phyloP scores from a whole-genome alignment of 345 rosid species.

The Salix purpurea region DNA sequence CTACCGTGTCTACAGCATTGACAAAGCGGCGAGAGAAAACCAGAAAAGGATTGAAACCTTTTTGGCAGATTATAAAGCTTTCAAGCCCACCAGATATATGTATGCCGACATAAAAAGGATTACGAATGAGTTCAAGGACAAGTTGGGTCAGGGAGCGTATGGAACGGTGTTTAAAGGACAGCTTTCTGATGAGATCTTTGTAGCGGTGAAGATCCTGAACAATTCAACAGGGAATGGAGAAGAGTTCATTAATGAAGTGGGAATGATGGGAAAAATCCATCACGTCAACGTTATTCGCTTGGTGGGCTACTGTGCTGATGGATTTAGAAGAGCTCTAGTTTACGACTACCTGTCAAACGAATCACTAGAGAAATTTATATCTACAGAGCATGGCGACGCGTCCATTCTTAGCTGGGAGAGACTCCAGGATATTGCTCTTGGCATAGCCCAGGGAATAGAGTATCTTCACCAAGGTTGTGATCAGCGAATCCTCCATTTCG shows the following conservation, averaged over 20 bases:
- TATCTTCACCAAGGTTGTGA: constrained; percentile 27
- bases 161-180: constrained; percentile 25
- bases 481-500: constrained; percentile 24
- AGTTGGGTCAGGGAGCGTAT: constrained; percentile 25
- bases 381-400: not conserved
- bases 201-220: constrained; percentile 23
- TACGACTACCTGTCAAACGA: constrained; percentile 17
- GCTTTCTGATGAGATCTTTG: constrained; percentile 19
- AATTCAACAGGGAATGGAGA: constrained; percentile 16
- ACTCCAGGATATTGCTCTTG: constrained; percentile 8
- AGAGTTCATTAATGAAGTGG: constrained; percentile 24
- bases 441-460: constrained; percentile 20
- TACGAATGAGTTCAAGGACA: constrained; percentile 14
- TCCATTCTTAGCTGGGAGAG: constrained; percentile 12
- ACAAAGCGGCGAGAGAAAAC: constrained; percentile 12
- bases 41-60: constrained; percentile 10
- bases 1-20: not conserved
- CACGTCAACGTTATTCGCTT: constrained; percentile 23
- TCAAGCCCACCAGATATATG: constrained; percentile 18
- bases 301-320: constrained; percentile 23
- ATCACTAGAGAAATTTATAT: constrained; percentile 16
- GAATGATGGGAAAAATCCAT: constrained; percentile 22
- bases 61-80: constrained; percentile 25
- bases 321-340: constrained; percentile 25
- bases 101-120: constrained; percentile 22